These are phyloP conservation scores for Pythium coloratum DNA, from an alignment of 352 stramenopile species.

Conservation along the genomic window DNA sequence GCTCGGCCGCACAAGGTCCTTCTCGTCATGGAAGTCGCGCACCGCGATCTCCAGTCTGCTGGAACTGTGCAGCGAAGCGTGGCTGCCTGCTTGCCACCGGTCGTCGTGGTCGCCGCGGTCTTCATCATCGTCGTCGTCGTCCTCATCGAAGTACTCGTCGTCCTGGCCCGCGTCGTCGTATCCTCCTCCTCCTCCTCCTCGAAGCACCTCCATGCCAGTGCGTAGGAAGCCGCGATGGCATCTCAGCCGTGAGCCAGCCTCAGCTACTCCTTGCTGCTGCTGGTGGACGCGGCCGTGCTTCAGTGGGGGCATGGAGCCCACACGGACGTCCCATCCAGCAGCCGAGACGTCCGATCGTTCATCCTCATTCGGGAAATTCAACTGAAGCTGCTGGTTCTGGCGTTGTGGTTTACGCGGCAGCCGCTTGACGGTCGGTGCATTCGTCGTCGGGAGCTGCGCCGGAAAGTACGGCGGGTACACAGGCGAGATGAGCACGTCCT, in stretches of 20 bases:
- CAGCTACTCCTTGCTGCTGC: neutral
- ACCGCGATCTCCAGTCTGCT: slow-evolving; percentile 39
- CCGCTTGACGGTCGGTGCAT: slow-evolving; percentile 8
- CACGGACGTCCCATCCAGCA: slow-evolving; percentile 13
- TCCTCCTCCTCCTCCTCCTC: slow-evolving; percentile 12
- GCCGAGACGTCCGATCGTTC: neutral
- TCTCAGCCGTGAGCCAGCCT: slow-evolving; percentile 15
- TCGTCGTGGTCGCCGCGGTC: neutral
- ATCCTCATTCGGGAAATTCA: slow-evolving; percentile 8
- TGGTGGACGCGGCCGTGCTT: neutral
- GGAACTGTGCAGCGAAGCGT: slow-evolving; percentile 27
- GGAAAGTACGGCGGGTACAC: slow-evolving; percentile 55
- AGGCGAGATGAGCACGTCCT: slow-evolving; percentile 61
- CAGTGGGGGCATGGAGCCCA: neutral
- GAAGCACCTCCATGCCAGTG: slow-evolving; percentile 62
- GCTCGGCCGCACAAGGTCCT: slow-evolving; percentile 6
- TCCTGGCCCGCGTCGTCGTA: slow-evolving; percentile 27
- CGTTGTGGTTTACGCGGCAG: slow-evolving; percentile 14
- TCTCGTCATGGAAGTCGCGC: slow-evolving; percentile 35
- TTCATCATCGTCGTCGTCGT: neutral
- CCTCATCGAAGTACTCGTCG: slow-evolving; percentile 15
- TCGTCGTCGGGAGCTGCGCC: slow-evolving; percentile 9
- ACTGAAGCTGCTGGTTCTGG: slow-evolving; percentile 3
- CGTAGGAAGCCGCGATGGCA: slow-evolving; percentile 61
- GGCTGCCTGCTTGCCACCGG: slow-evolving; percentile 2